A percentile compares a stretch with the other conserved stretches of the same genome.
Evolutionary conservation across 1,284 basidiomycete genomes (phyloP).

Genomic region (Athelia psychrophila): DNA sequence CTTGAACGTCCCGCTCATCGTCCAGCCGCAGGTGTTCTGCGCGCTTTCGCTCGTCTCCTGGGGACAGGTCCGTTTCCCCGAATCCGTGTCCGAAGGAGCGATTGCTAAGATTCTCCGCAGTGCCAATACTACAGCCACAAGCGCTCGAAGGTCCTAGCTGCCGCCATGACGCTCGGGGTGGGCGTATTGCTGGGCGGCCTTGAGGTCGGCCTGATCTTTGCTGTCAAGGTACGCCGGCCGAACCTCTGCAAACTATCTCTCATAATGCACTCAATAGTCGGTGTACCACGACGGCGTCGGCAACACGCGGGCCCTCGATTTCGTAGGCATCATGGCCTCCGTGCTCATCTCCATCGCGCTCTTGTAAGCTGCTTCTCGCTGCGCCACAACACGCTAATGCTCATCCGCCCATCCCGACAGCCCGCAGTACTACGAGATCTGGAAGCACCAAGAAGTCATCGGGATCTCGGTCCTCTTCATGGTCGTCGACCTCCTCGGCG

Average conservation of each 20-base stretch:
- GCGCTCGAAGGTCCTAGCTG: conserved; percentile 17
- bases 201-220: conserved; percentile 60
- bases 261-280: conserved; percentile 9
- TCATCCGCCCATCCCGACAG: conserved; percentile 15
- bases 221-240: conserved; percentile 32
- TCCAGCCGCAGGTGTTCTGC: conserved; percentile 77
- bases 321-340: conserved; percentile 67
- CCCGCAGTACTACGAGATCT: conserved; percentile 57
- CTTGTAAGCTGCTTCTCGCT: conserved; percentile 35
- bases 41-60: conserved; percentile 61
- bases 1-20: conserved; percentile 71
- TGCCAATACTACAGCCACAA: conserved; percentile 59
- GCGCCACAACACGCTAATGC: background rate
- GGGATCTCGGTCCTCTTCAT: conserved; percentile 61
- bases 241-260: background rate
- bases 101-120: conserved; percentile 30
- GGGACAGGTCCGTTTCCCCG: conserved; percentile 49
- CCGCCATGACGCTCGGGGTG: conserved; percentile 29
- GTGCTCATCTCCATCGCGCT: conserved; percentile 62
- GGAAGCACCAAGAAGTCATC: conserved; percentile 49
- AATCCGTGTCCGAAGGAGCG: background rate
- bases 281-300: conserved; percentile 33
- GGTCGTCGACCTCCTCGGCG: conserved; percentile 55
- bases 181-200: conserved; percentile 50
- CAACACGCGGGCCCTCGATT: conserved; percentile 43